Evolutionary conservation across 441 rosid species (phyloP), one percentile per base, ranked within the genome.

Genomic region (Pelargonium cotyledonis): DNA sequence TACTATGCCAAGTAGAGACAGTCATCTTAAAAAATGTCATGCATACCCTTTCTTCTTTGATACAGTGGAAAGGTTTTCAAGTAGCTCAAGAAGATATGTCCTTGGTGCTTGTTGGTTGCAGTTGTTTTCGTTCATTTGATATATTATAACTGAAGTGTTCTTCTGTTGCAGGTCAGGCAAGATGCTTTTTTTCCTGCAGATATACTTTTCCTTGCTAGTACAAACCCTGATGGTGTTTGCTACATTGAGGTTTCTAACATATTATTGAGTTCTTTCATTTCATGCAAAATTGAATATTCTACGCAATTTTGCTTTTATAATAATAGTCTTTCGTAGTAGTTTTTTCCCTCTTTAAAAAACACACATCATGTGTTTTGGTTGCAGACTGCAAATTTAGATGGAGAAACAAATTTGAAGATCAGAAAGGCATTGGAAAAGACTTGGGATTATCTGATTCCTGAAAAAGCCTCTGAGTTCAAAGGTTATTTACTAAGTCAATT

Each of bases 351-450:
- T 41, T 41, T 8, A 6, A 41, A 41, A 41, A 41, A 41, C 7
- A 41, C 8, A 5, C 44, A 6, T 8, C 7, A 5, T 41, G 10
- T 14, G 3, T 23, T 76, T 67, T 78, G 76, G 40, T 55, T 78
- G 80, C 82, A 95, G 99, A 95, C 99, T 70, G 92, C 99, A 73
- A 95, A 95, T 80, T 88, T 95, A 83, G 98, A 95, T 65, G 99
- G 99, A 60, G 99, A 95, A 88, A 95, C 99, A 76, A 95, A 92
- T 85, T 83, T 95, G 77, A 95, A 95, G 85, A 92, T 95, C 65
- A 87, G 99, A 83, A 95, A 92, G 85, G 99, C 94, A 23, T 83
- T 95, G 73, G 99, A 95, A 80, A 88, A 85, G 85, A 95, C 99
- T 46, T 90, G 99, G 99, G 99, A 95, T 89, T 95, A 82, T 83